These are phyloP conservation scores for Phellopilus nigrolimitatus DNA, from an alignment of 1,284 basidiomycete species.

Conservation along the genomic window DNA sequence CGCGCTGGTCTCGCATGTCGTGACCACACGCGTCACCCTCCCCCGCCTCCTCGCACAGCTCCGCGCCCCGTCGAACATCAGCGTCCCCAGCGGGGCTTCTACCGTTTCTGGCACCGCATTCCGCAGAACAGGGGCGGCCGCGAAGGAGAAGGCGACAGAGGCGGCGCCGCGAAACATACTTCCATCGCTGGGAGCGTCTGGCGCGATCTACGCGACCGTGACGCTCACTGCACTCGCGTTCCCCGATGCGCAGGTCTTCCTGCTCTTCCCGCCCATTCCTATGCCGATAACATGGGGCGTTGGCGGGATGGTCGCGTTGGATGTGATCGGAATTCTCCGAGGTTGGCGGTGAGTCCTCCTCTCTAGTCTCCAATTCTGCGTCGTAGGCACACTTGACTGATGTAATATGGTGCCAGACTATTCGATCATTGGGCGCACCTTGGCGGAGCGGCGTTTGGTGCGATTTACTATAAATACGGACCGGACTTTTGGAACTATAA, in stretches of 20 bases:
- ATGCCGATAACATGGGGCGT: conserved; percentile 79
- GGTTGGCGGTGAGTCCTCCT: conserved; percentile 70
- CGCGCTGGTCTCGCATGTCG: conserved; percentile 65
- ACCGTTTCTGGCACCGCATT: conserved; percentile 28
- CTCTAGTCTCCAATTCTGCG: conserved; percentile 3
- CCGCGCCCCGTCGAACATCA: conserved; percentile 29
- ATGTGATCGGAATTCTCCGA: conserved; percentile 70
- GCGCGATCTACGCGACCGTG: conserved; percentile 80
- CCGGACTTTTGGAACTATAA: conserved; percentile 47
- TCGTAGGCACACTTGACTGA: conserved; percentile 2
- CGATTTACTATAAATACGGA: conserved; percentile 60
- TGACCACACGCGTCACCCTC: conserved; percentile 60
- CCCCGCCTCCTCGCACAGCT: conserved; percentile 54
- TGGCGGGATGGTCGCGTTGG: conserved; percentile 63
- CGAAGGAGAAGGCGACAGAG: conserved; percentile 29
- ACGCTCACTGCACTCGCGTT: conserved; percentile 77
- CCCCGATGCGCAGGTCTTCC: conserved; percentile 70
- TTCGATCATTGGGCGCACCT: conserved; percentile 83
- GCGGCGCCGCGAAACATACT: conserved; percentile 45
- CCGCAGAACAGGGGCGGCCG: conserved; percentile 29
- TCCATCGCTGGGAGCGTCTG: conserved; percentile 78
- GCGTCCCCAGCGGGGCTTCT: background rate
- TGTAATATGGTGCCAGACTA: conserved; percentile 29
- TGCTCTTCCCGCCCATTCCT: conserved; percentile 76
- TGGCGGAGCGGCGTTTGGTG: conserved; percentile 74